Evolutionary conservation across 169 alveolate genomes (phyloP).

Genomic region (Pseudocohnilembus persalinus): DNA sequence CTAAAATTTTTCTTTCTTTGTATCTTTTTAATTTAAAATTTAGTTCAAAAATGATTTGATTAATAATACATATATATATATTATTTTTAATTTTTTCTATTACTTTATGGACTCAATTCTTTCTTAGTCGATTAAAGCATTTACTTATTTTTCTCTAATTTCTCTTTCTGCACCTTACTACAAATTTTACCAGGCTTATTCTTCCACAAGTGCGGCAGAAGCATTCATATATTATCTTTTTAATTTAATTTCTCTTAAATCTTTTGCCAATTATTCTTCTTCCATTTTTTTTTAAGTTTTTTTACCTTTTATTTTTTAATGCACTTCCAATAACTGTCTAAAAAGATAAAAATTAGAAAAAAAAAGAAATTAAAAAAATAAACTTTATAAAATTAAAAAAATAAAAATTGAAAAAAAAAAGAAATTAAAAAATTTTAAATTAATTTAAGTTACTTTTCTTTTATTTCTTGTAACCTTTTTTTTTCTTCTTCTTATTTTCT

Average conservation of each 20-base stretch:
- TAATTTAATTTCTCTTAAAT: conserved; percentile 79
- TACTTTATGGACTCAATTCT: conserved; percentile 64
- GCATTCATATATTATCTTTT: conserved; percentile 83
- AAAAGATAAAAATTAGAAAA: too few species aligned
- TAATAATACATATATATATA: too few species aligned
- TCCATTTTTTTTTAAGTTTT: conserved; percentile 71
- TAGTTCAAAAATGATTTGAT: too few species aligned
- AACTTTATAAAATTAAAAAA: too few species aligned
- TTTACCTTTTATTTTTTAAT: conserved; percentile 73
- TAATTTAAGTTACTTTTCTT: conserved; percentile 81
- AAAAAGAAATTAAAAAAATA: too few species aligned
- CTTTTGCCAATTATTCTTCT: conserved; percentile 81
- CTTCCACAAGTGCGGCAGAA: conserved; percentile 81
- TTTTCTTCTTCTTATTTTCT: conserved; percentile 65
- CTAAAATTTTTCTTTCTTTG: conserved; percentile 65
- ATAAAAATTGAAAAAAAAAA: too few species aligned
- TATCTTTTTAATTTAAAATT: neutral
- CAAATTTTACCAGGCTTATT: conserved; percentile 79
- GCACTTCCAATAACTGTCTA: conserved; percentile 57
- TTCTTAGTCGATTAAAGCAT: conserved; percentile 74
- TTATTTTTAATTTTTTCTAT: too few species aligned
- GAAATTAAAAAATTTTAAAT: too few species aligned
- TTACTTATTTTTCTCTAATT: conserved; percentile 66
- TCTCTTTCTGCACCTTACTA: conserved; percentile 88
- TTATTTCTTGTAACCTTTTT: conserved; percentile 59